A percentile compares a stretch with the other conserved stretches of the same genome.
phyloP scores from a whole-genome alignment of 192 early-diverging fungal genomes.

The Coemansia sp. region DNA sequence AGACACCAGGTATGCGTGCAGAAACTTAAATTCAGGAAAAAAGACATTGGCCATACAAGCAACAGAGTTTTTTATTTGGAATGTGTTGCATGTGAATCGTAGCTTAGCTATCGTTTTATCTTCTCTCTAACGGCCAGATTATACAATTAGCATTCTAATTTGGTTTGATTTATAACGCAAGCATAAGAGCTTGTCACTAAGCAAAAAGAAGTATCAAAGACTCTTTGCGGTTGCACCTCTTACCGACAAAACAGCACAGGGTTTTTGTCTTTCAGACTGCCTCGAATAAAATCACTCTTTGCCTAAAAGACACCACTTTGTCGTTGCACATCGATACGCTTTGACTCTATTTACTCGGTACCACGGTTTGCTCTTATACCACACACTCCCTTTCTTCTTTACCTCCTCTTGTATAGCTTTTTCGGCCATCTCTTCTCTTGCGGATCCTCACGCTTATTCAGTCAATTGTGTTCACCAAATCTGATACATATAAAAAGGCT shows the following conservation, averaged over 20 bases:
- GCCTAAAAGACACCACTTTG: neutral
- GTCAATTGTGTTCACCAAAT: neutral
- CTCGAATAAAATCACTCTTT: neutral
- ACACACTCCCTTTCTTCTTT: neutral
- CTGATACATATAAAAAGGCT: neutral
- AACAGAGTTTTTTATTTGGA: too few species aligned
- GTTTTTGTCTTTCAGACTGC: neutral
- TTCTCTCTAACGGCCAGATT: too few species aligned
- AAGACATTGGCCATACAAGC: too few species aligned
- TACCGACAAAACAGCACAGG: neutral
- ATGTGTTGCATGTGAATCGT: neutral
- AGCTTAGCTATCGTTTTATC: neutral
- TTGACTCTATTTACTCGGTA: neutral
- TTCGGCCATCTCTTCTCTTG: neutral
- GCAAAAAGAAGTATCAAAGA: neutral
- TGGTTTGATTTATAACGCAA: neutral
- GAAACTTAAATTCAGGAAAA: too few species aligned
- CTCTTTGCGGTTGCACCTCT: neutral
- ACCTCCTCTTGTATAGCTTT: neutral
- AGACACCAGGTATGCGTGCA: too few species aligned
- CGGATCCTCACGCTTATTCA: neutral
- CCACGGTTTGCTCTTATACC: neutral
- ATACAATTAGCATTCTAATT: neutral
- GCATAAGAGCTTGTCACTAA: neutral
- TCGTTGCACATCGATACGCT: neutral